phyloP scores from a whole-genome alignment of 139 green algal species.

The Limnomonas spitsbergensis region DNA sequence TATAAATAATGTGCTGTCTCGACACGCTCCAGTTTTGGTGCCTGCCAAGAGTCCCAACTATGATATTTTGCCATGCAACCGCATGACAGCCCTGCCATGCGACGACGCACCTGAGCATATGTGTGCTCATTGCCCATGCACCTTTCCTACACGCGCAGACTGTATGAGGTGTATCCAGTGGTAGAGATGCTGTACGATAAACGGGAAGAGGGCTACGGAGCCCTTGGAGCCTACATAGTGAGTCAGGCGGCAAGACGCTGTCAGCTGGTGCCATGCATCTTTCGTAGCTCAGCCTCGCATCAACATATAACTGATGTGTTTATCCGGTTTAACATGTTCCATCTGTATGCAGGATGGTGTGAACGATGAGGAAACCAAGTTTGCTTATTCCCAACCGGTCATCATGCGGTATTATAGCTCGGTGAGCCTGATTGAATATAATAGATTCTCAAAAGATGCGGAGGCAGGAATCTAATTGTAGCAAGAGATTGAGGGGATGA shows the following conservation, averaged over 20 bases:
- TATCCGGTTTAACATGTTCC: too few relatives aligned
- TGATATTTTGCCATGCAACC: not conserved
- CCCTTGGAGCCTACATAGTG: slow-evolving; percentile 52
- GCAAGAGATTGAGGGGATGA: too few relatives aligned
- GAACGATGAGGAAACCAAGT: slow-evolving; percentile 36
- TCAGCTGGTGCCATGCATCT: not conserved
- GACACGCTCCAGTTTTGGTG: too few relatives aligned
- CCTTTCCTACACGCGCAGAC: too few relatives aligned
- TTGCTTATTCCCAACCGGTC: slow-evolving; percentile 57
- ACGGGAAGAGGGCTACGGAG: slow-evolving; percentile 56
- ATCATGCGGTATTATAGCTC: slow-evolving; percentile 58
- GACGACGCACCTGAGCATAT: too few relatives aligned
- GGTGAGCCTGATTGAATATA: slow-evolving; percentile 13
- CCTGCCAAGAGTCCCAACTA: too few relatives aligned
- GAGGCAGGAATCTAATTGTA: too few relatives aligned
- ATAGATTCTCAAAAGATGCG: too few relatives aligned
- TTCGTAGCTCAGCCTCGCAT: too few relatives aligned
- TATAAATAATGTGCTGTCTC: not conserved
- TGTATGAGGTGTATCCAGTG: slow-evolving; percentile 55
- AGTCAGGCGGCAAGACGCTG: not conserved
- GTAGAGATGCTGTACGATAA: slow-evolving; percentile 51
- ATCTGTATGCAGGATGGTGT: slow-evolving; percentile 39
- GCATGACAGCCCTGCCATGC: not conserved
- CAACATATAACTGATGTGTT: too few relatives aligned
- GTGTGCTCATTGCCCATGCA: too few relatives aligned